Evolutionary conservation across 78 protist species (phyloP), one percentile per base, ranked within the genome.

Genomic region (Polysphondylium violaceum): DNA sequence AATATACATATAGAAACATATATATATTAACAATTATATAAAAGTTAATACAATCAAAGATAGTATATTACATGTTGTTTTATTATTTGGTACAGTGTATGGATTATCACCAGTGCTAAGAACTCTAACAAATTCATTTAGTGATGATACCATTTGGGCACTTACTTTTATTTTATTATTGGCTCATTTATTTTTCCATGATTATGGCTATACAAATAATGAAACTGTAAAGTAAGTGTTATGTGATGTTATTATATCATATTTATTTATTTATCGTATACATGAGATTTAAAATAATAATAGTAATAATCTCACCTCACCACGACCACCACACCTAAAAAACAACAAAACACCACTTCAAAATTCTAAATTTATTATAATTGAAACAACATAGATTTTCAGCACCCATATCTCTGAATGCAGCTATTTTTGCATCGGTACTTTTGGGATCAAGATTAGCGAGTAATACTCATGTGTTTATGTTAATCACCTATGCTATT

Each of bases 361-460:
- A n/a, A n/a, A n/a, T n/a, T n/a, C n/a, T n/a, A n/a, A n/a, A 55
- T 55, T 55, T 23, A 11, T 58, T 23, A 6, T 23, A 27, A 27
- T 58, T 9, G 16, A 61, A 43, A 8, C 21, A 23, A 16, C 12
- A 17, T 19, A 76, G 86, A 41, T 88, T 88, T 35, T 61, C 67
- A 31, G 95, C 93, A 55, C 94, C 95, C 3, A 53, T 88, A 9
- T 94, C 96, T 21, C 59, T 94, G 27, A 94, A 94, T 74, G 94
- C 96, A 12, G 96, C 96, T 19, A 90, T 88, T 17, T 94, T 94
- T 50, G 94, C 94, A 43, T 87, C 96, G 16, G 96, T 94, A 2
- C 78, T 94, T 11, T 71, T 94, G 12, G 94, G 92, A 29, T 94
- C 96, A 19, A 74, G 96, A 68, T 43, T 94, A 16, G 69, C 90